Evolutionary conservation across 139 green algal genomes (phyloP), one percentile per base, ranked within the genome.

Genomic region (Haematococcus lacustris): DNA sequence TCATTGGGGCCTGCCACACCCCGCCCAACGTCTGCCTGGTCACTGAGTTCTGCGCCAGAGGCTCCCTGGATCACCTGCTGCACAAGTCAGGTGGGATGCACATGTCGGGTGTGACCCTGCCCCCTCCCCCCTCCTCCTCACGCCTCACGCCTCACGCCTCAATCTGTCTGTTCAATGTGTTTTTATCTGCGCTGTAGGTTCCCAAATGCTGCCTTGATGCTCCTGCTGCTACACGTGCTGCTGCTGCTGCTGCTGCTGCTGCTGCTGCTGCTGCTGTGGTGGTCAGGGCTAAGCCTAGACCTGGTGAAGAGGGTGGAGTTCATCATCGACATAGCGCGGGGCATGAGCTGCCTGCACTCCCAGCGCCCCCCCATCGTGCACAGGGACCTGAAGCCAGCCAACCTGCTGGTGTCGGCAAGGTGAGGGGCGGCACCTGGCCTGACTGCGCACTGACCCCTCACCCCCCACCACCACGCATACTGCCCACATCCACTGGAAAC

Each of bases 341-440:
- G 83, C 70, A 88, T 88, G 83, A 77, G 61, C 61, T 83, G 78
- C 75, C 72, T 88, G 69, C 83, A 88, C 68, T 77, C 79, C 21
- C 83, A 88, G 77, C 72, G 75, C 37, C 79, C 83, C 34, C 73
- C 76, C 68, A 82, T 86, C 65, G 78, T 83, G 35, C 81, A 83
- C 68, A 51, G 80, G 2, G 85, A 90, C 75, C 75, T 90, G 23
- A 88, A 90, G 69, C 76, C 80, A 0, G 80, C 82, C 40, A 90
- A 90, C 68, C 77, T 90, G 73, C 76, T 90, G 57, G 80, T 90
- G 47, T 82, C 71, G 3, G 60, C 60, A 67, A 38, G 60, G 60
- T 67, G 60, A 67, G 60, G 30, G 4, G n/a, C n/a, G n/a, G n/a
- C n/a, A n/a, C n/a, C n/a, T n/a, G n/a, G n/a, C n/a, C n/a, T n/a